Percentiles rank a stretch among this genome's conserved stretches.
Evolutionary conservation across 805 yeast genomes (phyloP).

Genomic region (Suhomyces emberorum): DNA sequence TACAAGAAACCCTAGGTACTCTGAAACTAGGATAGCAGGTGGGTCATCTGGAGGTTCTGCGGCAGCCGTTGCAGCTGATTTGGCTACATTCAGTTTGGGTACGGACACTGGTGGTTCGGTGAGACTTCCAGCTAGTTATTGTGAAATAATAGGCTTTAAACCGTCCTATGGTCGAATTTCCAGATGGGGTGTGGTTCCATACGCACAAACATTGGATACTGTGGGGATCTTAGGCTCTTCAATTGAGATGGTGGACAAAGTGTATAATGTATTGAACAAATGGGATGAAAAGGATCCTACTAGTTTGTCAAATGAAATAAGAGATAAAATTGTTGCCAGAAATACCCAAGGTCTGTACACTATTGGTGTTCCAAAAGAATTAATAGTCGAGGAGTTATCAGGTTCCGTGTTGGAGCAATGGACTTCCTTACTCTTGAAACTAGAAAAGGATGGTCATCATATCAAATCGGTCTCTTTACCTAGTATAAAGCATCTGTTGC

Average conservation of each 20-base stretch:
- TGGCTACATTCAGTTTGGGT: conserved; percentile 77
- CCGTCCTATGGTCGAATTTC: conserved; percentile 93
- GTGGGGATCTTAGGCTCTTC: conserved; percentile 75
- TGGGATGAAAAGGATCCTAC: conserved; percentile 83
- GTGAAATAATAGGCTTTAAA: conserved; percentile 82
- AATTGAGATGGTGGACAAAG: conserved; percentile 41
- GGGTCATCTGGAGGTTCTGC: conserved; percentile 98
- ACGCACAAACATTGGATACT: conserved; percentile 92
- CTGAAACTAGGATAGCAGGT: conserved; percentile 50
- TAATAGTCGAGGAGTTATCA: conserved; percentile 54
- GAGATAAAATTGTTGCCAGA: conserved; percentile 24
- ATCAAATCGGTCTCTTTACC: conserved; percentile 70
- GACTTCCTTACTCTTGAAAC: conserved; percentile 38
- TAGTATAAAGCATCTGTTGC: conserved; percentile 59
- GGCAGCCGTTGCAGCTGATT: conserved; percentile 75
- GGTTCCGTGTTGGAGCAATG: conserved; percentile 46
- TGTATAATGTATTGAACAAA: conserved; percentile 54
- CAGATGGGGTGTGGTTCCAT: conserved; percentile 87
- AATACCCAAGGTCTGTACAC: background rate
- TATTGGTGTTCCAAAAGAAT: conserved; percentile 76
- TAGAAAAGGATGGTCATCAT: conserved; percentile 49
- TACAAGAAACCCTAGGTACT: conserved; percentile 48
- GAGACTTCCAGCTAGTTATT: conserved; percentile 85
- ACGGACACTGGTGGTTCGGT: conserved; percentile 98
- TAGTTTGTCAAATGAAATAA: conserved; percentile 35